Evolutionary conservation across 192 early-diverging fungal genomes (phyloP).

Genomic region (Gamsiella multidivaricata): DNA sequence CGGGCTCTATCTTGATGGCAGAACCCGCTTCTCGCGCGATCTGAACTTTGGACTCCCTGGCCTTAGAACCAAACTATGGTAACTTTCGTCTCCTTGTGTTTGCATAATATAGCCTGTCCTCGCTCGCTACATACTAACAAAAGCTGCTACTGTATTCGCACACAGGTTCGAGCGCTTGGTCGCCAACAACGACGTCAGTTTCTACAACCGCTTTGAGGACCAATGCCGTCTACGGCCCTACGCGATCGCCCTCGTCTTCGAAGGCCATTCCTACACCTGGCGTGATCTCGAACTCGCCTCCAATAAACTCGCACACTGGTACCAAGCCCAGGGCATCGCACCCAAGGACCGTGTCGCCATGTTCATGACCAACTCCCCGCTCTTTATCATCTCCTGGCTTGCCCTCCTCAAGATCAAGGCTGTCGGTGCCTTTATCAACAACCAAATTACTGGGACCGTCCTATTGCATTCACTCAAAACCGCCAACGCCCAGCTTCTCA

Average conservation of each 20-base stretch:
- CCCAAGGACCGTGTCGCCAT: slow-evolving; percentile 61
- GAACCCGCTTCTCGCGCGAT: slow-evolving; percentile 26
- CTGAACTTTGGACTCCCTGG: slow-evolving; percentile 19
- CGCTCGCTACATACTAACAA: too few relatives aligned
- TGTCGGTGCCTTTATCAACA: slow-evolving; percentile 69
- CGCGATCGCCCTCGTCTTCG: slow-evolving; percentile 51
- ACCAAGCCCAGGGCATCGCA: slow-evolving; percentile 21
- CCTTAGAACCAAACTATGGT: slow-evolving; percentile 21
- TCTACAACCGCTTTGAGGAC: slow-evolving; percentile 43
- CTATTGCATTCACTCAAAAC: slow-evolving; percentile 58
- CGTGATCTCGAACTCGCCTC: slow-evolving; percentile 51
- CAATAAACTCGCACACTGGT: slow-evolving; percentile 33
- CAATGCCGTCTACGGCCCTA: slow-evolving; percentile 19
- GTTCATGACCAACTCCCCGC: slow-evolving; percentile 69
- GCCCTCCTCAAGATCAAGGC: slow-evolving; percentile 68
- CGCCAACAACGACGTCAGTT: slow-evolving; percentile 12
- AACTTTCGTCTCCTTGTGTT: too few relatives aligned
- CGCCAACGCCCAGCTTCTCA: slow-evolving; percentile 49
- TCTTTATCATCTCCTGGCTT: slow-evolving; percentile 65
- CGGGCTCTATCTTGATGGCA: slow-evolving; percentile 31
- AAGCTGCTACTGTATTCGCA: too few relatives aligned
- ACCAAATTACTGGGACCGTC: slow-evolving; percentile 56
- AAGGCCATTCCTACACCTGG: slow-evolving; percentile 58
- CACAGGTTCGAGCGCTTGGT: background rate
- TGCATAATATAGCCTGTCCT: too few relatives aligned